Evolutionary conservation across 2,329 filamentous ascomycete genomes (phyloP).

Genomic region (Harringtonia lauricola): DNA sequence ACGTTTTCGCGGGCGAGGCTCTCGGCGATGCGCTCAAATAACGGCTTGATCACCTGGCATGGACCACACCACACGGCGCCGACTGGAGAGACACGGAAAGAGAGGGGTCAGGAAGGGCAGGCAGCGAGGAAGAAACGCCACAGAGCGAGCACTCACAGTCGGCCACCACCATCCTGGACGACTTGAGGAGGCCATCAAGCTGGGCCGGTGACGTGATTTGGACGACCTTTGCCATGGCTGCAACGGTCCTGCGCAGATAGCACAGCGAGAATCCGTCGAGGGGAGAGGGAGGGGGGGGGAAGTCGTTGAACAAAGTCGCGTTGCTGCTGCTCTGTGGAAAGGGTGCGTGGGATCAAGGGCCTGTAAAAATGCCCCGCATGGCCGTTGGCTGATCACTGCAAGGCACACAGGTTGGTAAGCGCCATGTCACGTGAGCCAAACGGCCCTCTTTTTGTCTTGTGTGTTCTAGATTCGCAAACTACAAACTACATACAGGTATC

Average conservation of each 20-base stretch:
- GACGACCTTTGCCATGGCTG: slow-evolving; percentile 16
- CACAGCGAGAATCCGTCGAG: too few relatives aligned
- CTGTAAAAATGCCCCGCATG: slow-evolving; percentile 3
- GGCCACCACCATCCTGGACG: slow-evolving; percentile 69
- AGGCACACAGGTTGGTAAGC: slow-evolving; percentile 1
- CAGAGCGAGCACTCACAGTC: slow-evolving; percentile 58
- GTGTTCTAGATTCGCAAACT: too few relatives aligned
- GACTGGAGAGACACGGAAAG: slow-evolving; percentile 54
- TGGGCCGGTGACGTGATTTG: slow-evolving; percentile 42
- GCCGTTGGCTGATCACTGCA: slow-evolving; percentile 3
- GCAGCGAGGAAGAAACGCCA: neutral
- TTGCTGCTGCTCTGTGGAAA: too few relatives aligned
- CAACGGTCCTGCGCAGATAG: neutral
- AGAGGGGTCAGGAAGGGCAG: neutral
- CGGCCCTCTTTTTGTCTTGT: neutral
- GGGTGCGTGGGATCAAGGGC: too few relatives aligned
- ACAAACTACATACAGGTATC: neutral
- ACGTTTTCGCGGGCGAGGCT: slow-evolving; percentile 59
- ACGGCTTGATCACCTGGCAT: slow-evolving; percentile 72
- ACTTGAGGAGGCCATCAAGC: slow-evolving; percentile 56
- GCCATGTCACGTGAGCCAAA: neutral
- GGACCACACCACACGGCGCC: slow-evolving; percentile 80
- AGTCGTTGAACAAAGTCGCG: too few relatives aligned
- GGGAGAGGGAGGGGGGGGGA: too few relatives aligned
- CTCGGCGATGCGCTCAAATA: slow-evolving; percentile 67